Percentiles rank a stretch among this genome's conserved stretches.
Evolutionary conservation across 108 stramenopile species (phyloP).

Genomic region (Cylindrotheca closterium): DNA sequence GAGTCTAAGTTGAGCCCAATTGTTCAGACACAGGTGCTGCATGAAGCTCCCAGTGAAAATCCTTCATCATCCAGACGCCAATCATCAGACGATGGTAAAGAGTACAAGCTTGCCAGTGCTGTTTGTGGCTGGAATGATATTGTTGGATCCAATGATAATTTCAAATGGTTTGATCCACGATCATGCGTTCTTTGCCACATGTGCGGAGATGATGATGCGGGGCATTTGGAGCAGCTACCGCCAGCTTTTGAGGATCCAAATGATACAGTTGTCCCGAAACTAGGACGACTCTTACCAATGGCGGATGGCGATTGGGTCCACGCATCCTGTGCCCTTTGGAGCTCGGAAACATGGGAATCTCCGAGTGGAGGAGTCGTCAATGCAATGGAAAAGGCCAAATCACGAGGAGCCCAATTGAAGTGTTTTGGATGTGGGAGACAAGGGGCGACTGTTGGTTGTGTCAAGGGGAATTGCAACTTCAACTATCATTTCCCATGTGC

Average conservation of each 20-base stretch:
- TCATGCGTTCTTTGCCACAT: slow-evolving; percentile 61
- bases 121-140: slow-evolving; percentile 54
- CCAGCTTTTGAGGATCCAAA: slow-evolving; percentile 2
- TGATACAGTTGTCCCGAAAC: slow-evolving; percentile 17
- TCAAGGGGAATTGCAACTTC: slow-evolving; percentile 42
- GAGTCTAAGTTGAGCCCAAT: slow-evolving; percentile 27
- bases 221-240: slow-evolving; percentile 25
- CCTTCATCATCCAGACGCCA: too few species aligned
- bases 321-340: slow-evolving; percentile 65
- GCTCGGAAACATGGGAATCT: slow-evolving; percentile 62
- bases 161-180: slow-evolving; percentile 62
- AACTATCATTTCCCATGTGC: slow-evolving; percentile 74
- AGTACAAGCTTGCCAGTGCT: slow-evolving; percentile 33
- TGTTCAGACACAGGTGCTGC: slow-evolving; percentile 24
- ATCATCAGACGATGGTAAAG: slow-evolving; percentile 2
- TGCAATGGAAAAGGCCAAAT: slow-evolving; percentile 58
- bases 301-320: slow-evolving; percentile 62
- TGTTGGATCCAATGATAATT: slow-evolving; percentile 5
- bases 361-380: slow-evolving; percentile 41
- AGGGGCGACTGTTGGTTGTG: slow-evolving; percentile 65
- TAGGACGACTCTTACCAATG: slow-evolving; percentile 66
- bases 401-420: slow-evolving; percentile 57
- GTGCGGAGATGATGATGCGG: slow-evolving; percentile 73
- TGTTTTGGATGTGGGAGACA: slow-evolving; percentile 75
- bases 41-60: not conserved